Conservation (phyloP, 257 asterid species). For the Scutellaria minor region DNA sequence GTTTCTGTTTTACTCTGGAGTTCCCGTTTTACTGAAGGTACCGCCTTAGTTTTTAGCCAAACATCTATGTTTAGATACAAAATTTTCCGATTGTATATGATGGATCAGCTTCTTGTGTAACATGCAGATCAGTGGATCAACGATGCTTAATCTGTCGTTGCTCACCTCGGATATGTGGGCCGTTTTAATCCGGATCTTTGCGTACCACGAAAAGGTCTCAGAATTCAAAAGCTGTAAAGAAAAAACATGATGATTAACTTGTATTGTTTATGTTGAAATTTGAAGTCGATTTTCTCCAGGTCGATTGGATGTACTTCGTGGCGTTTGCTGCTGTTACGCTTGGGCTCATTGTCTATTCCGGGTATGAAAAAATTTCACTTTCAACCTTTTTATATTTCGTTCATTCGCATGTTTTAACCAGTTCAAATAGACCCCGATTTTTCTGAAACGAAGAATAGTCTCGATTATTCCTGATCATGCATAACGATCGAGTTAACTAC, state of each 20-base stretch:
- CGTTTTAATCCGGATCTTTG: slow-evolving; percentile 86
- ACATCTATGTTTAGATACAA: not conserved
- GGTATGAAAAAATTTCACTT: slow-evolving; percentile 49
- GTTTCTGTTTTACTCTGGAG: slow-evolving; percentile 85
- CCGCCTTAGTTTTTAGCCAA: not conserved
- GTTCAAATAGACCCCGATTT: not conserved
- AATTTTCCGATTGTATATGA: not conserved
- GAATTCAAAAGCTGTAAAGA: not conserved
- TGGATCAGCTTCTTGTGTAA: not conserved
- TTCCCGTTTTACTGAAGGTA: slow-evolving; percentile 87
- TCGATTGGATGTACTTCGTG: slow-evolving; percentile 91
- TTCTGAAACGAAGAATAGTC: too few species aligned
- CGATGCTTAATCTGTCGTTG: slow-evolving; percentile 88
- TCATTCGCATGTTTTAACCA: not conserved
- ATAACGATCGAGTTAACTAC: slow-evolving; percentile 31
- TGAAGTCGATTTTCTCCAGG: slow-evolving; percentile 55
- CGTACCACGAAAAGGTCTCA: slow-evolving; percentile 83
- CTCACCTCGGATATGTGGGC: slow-evolving; percentile 99
- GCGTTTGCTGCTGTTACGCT: slow-evolving; percentile 84
- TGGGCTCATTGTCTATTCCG: slow-evolving; percentile 83
- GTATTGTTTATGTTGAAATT: not conserved
- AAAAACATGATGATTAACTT: not conserved
- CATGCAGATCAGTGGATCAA: slow-evolving; percentile 85
- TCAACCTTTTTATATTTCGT: not conserved
- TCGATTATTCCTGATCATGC: not conserved